Percentiles rank a stretch among this genome's conserved stretches.
These are phyloP conservation scores for Leishmania guyanensis DNA, from an alignment of 208 protist genomes.

Conservation along the genomic window DNA sequence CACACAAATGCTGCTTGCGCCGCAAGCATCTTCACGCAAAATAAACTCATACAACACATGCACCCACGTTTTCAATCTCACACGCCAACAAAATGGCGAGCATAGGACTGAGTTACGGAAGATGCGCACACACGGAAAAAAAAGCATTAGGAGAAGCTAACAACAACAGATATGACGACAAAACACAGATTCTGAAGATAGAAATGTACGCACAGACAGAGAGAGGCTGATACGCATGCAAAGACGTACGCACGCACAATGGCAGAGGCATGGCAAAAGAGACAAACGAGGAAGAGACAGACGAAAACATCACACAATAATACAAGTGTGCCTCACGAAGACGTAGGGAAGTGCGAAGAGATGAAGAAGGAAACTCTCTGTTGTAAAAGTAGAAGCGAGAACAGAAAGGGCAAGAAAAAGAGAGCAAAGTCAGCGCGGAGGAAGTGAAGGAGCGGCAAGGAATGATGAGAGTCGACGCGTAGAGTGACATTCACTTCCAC, in stretches of 20 bases:
- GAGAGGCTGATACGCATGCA: neutral
- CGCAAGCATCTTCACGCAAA: neutral
- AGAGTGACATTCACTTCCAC: neutral
- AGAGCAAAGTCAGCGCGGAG: neutral
- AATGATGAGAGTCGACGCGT: neutral
- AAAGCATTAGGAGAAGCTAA: neutral
- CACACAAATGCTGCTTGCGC: neutral
- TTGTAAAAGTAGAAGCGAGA: neutral
- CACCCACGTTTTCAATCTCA: neutral
- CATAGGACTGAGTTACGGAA: neutral
- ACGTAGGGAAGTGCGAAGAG: too few species aligned
- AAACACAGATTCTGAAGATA: neutral
- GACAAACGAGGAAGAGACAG: neutral
- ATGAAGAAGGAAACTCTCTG: too few species aligned
- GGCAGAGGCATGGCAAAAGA: neutral
- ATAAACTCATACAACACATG: neutral
- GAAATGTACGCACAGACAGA: neutral
- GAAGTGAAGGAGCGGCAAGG: neutral
- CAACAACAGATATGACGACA: too few species aligned
- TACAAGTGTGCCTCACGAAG: too few species aligned
- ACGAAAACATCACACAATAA: neutral
- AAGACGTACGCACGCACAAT: neutral
- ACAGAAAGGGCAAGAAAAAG: neutral
- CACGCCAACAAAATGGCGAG: neutral
- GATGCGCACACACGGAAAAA: neutral